Base-by-base conservation (phyloP, 2,329 filamentous ascomycete genomes). In the Talaromyces sp. region DNA sequence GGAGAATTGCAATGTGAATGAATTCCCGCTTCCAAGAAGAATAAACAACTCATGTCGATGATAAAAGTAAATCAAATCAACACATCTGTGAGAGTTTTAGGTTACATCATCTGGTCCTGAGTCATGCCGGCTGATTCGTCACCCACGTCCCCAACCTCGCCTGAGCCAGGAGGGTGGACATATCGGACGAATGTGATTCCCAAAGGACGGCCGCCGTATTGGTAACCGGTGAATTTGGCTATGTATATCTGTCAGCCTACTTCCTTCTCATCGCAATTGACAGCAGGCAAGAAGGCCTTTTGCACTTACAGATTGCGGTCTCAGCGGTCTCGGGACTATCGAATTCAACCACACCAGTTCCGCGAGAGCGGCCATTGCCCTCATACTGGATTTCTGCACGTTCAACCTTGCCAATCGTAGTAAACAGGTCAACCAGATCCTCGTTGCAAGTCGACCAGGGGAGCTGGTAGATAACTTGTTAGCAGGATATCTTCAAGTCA, bases 371-470 rank as follows among this genome's bases (percentile, higher is more conserved):
- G 54, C 95, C 95, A 73, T 96, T 98, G 3, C 92, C 90, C 78
- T 99, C 95, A 75, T 99, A 98, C 79, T 99, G 95, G 65, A 99
- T 98, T 81, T 99, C 95, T n/a, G 95, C 95, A 73, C 95, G 93
- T 73, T 97, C 93, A 66, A 99, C 95, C 78, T 97, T 97, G 69
- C 95, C 95, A 74, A 99, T 99, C 11, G 95, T 99, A 19, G 91
- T 93, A 83, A 99, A 99, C 22, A 99, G 85, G 77, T 99, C 95
- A 65, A 98, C 88, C 31, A 99, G 83, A 78, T 99, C 95, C 68
- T 99, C 95, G 75, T 99, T 98, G 82, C 93, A 97, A 16, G 95
- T 99, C 33, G 95, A 98, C 95, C 95, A 99, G 13, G 95, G 95
- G 68, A 99, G 87, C 93, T 97, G 72, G 45, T 41, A 11, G 16